phyloP scores from a whole-genome alignment of 2,329 filamentous ascomycete genomes.

The Scytalidium sp. region DNA sequence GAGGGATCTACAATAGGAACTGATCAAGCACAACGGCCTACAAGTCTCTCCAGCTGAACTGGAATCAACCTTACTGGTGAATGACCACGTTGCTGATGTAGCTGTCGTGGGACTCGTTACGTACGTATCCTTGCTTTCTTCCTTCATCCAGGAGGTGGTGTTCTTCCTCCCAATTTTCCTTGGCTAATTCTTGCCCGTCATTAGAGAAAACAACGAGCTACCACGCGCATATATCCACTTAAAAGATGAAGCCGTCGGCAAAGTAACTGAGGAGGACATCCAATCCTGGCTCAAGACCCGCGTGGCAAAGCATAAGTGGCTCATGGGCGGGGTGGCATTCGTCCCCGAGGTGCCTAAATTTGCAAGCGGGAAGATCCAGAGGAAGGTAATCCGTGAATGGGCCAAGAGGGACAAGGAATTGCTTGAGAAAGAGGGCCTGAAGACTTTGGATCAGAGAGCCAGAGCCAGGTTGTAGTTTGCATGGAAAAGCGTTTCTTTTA shows the following conservation, averaged over 20 bases:
- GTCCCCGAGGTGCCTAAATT: constrained; percentile 56
- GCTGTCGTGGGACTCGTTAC: constrained; percentile 52
- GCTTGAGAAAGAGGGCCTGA: constrained; percentile 14
- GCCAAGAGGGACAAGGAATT: constrained; percentile 47
- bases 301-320: constrained; percentile 49
- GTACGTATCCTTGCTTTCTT: constrained; percentile 24
- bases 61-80: constrained; percentile 48
- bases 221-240: constrained; percentile 51
- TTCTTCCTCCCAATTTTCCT: not conserved
- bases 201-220: constrained; percentile 44
- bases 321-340: constrained; percentile 50
- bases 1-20: constrained; percentile 37
- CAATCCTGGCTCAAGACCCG: constrained; percentile 40
- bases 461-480: constrained; percentile 8
- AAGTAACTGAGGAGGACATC: constrained; percentile 50
- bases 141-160: not conserved
- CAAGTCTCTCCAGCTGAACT: constrained; percentile 60
- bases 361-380: constrained; percentile 55
- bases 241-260: constrained; percentile 41
- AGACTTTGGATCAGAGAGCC: not conserved
- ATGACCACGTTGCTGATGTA: constrained; percentile 50
- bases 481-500: too few relatives aligned
- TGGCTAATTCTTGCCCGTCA: not conserved
- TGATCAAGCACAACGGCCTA: constrained; percentile 57
- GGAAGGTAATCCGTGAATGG: constrained; percentile 55